phyloP scores from a whole-genome alignment of 164 flowering plant genomes.

The Chimonanthus salicifolius region DNA sequence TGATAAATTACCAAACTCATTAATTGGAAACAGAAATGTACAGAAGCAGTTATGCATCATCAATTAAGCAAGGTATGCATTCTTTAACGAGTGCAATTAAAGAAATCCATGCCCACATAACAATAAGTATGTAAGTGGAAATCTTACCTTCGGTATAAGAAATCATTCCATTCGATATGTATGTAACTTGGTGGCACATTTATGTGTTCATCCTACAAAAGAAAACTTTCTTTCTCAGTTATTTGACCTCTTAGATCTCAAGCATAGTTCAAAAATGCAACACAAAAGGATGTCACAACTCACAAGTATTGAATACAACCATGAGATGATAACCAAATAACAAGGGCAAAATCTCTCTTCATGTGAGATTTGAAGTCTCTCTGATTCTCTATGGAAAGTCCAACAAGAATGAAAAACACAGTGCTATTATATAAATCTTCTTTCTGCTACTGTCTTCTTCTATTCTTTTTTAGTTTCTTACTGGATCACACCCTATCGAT shows the following conservation, averaged over 20 bases:
- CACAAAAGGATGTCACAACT: neutral
- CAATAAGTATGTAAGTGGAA: neutral
- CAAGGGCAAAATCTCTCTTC: too few relatives aligned
- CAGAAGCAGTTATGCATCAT: neutral
- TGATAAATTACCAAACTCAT: neutral
- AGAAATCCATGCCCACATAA: neutral
- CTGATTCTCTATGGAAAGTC: neutral
- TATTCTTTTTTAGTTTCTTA: too few relatives aligned
- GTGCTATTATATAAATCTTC: neutral
- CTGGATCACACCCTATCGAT: neutral
- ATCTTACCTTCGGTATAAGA: slow-evolving; percentile 1
- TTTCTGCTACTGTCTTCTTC: too few relatives aligned
- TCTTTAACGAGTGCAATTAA: neutral
- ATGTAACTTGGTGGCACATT: neutral
- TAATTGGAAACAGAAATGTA: neutral
- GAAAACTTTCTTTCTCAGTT: neutral
- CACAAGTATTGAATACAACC: too few relatives aligned
- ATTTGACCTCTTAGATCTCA: neutral
- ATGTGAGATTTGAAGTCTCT: neutral
- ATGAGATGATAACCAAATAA: too few relatives aligned
- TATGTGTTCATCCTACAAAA: neutral
- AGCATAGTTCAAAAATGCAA: neutral
- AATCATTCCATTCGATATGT: slow-evolving; percentile 2
- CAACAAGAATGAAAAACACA: neutral
- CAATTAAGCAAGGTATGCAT: neutral